Percentiles rank a stretch among this genome's conserved stretches.
These are phyloP conservation scores for Nicotiana sylvestris DNA, from an alignment of 257 asterid genomes.

Conservation along the genomic window DNA sequence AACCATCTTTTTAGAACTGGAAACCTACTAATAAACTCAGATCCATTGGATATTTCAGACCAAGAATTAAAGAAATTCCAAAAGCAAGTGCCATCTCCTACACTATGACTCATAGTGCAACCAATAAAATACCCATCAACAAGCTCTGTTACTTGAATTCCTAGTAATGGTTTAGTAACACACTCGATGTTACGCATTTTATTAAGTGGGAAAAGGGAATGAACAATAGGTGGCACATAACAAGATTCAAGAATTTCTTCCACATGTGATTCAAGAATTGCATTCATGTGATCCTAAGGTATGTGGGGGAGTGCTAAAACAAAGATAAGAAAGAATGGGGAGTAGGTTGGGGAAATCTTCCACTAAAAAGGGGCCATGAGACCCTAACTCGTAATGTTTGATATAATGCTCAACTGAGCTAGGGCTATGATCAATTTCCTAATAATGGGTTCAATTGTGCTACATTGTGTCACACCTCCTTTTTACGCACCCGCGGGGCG, in stretches of 20 bases:
- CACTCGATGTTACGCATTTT: conserved; percentile 24
- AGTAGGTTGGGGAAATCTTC: no score
- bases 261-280: neutral
- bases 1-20: conserved; percentile 30
- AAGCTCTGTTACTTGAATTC: conserved; percentile 41
- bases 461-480: no score
- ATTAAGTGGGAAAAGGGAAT: conserved; percentile 28
- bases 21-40: conserved; percentile 7
- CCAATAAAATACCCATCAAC: conserved; percentile 37
- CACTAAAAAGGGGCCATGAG: no score
- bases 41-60: conserved; percentile 42
- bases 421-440: no score
- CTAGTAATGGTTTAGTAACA: conserved; percentile 29
- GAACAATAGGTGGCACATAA: conserved; percentile 22
- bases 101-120: conserved; percentile 35
- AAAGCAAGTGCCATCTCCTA: conserved; percentile 32
- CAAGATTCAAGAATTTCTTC: conserved; percentile 20
- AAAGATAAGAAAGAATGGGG: no score
- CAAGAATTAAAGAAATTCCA: conserved; percentile 51
- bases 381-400: no score
- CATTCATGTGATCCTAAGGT: no score
- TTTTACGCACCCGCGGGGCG: no score
- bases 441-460: no score
- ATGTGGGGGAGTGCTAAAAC: no score
- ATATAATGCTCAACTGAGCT: no score